These are phyloP conservation scores for Lipomyces chichibuensis DNA, from an alignment of 805 yeast species.

Conservation along the genomic window DNA sequence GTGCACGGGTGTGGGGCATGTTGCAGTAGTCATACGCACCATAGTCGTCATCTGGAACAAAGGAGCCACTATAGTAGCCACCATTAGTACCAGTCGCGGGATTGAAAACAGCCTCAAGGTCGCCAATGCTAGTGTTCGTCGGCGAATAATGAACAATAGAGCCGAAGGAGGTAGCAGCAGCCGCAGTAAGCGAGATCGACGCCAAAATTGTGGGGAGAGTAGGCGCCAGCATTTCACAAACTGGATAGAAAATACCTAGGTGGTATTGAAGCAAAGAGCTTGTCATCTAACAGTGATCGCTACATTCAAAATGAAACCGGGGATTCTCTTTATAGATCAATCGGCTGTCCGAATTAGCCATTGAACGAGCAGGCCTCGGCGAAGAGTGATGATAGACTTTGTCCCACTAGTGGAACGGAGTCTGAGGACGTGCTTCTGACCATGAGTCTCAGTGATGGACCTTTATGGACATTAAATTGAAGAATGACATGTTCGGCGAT, in stretches of 20 bases:
- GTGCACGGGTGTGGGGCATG: slow-evolving; percentile 51
- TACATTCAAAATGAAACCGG: background rate
- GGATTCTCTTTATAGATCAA: background rate
- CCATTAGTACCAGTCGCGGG: slow-evolving; percentile 39
- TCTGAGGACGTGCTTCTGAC: background rate
- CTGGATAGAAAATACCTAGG: background rate
- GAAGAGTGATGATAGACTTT: background rate
- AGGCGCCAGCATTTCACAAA: background rate
- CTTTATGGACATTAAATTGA: background rate
- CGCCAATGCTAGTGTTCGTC: slow-evolving; percentile 11
- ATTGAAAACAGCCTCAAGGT: slow-evolving; percentile 22
- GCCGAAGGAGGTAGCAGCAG: slow-evolving; percentile 14
- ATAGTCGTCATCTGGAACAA: slow-evolving; percentile 40
- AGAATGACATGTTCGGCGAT: too few species aligned
- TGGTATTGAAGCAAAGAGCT: background rate
- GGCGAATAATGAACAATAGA: slow-evolving; percentile 26
- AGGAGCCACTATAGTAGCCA: slow-evolving; percentile 38
- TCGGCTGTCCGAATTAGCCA: background rate
- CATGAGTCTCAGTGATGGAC: background rate
- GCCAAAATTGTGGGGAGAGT: background rate
- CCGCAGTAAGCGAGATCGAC: slow-evolving; percentile 11
- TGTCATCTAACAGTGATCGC: background rate
- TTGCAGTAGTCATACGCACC: slow-evolving; percentile 51
- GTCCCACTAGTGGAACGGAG: background rate
- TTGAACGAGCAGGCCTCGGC: background rate